Base-by-base conservation (phyloP, 176 grass and related monocot genomes). In the Musa schizocarpa region DNA sequence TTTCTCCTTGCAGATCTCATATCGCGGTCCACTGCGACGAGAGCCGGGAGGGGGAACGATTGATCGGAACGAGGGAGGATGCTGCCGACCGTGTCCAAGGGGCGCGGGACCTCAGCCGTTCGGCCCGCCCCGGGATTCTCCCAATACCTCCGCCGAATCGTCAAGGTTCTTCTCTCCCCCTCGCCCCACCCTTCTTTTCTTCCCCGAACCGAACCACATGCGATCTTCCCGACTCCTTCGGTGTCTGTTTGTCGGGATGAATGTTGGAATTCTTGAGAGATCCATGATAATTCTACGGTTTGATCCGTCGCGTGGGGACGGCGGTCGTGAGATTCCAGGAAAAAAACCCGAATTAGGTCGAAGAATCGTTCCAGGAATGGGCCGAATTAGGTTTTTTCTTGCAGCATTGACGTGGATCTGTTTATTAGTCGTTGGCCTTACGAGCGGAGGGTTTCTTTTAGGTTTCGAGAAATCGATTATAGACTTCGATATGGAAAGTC, bases 41-140 rank as follows among this genome's bases (percentile, higher is more conserved):
- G 34, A 6, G 34, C 34, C 34, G 34, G 34, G 29, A 10, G 13
- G 43, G 14, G 20, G 23, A 9, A 11, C 51, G 52, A 26, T 20
- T 0, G 71, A 74, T 74, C 71, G 71, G 52, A 27, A 26, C 71
- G 52, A 55, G 23, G 50, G 52, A 54, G 13, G 83, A 98, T 98
- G 90, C 88, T 98, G 76, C 94, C 94, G 27, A 98, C 86, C 62
- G 82, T 87, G 79, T 86, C 94, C 55, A 98, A 89, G 79, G 94
- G 84, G 49, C 90, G 90, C 67, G 72, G 85, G 13, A 68, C 78
- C 43, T 64, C 78, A 22, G 56, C 71, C 17, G 77, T 79, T 69
- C 81, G 90, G 3, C 63, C 94, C 10, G 81, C 80, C 24, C 94
- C 94, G 11, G 76, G 89, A 74, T 85, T 93, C 65, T 85, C 90